Base-by-base conservation (phyloP, 2,329 filamentous ascomycete species). In the Aspergillus fructus region DNA sequence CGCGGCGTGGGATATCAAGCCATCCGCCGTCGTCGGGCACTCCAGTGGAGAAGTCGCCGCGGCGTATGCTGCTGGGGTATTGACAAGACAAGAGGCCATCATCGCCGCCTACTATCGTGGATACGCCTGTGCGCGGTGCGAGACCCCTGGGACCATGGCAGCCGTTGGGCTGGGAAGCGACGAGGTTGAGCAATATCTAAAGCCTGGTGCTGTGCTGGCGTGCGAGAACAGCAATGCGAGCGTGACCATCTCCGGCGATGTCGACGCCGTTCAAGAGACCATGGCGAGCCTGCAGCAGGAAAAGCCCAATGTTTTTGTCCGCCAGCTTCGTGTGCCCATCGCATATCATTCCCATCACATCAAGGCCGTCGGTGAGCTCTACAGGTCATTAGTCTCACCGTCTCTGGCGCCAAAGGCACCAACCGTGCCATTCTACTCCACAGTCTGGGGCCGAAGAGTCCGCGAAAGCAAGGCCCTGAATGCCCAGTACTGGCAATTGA, bases 311-410 rank as follows among this genome's bases (percentile, higher is more conserved):
- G 15, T 30, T 6, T 48, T 60, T 23, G 1, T 9, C 58, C 5
- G 34, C 8, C 12, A 46, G 19, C 6, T 51, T 49, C 15, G 46
- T 46, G 12, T 57, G 56, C 4, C 11, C 27, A 19, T 63, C 54
- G 61, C 43, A 30, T 46, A 46, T 21, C 43, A 46, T 21, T 46
- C 43, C 15, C 23, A 46, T 13, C 43, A 46, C 43, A 46, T 46
- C 8, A 21, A 23, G 21, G 17, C 17, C 8, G 15, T 43, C 12
- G 41, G 41, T 4, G 17, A 19, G n/a, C 19, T 43, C 3, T 43
- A 43, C 4, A 24, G 23, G 9, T 23, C 9, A 4, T 21, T 43
- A 21, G 21, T 43, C 8, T 17, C 41, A 3, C 17, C 17, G 7
- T 24, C 21, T 4, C 17, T 43, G 17, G 12, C 17, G 8, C 21